These are phyloP conservation scores for Neonectria sp. DNA, from an alignment of 2,329 filamentous ascomycete genomes.

Conservation along the genomic window DNA sequence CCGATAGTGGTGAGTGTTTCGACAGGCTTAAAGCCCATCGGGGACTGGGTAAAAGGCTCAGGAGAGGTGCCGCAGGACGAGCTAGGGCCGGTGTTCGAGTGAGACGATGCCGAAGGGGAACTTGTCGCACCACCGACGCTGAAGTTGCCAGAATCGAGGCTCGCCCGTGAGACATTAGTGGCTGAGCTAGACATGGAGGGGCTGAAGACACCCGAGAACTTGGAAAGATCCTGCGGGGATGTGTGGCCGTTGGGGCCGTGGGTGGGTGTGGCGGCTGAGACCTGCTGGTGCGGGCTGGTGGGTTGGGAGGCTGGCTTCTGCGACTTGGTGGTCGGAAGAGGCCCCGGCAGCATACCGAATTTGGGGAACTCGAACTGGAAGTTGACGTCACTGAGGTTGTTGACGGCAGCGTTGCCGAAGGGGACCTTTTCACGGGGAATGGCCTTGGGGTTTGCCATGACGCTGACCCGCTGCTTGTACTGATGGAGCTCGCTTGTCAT, in stretches of 20 bases:
- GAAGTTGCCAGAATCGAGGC: constrained; percentile 66
- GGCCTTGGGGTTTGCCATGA: constrained; percentile 60
- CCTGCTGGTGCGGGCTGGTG: constrained; percentile 50
- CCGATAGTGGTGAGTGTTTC: constrained; percentile 77
- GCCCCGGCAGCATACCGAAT: constrained; percentile 81
- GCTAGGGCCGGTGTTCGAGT: constrained; percentile 71
- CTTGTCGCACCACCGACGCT: constrained; percentile 69
- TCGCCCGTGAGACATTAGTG: constrained; percentile 64
- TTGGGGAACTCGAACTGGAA: constrained; percentile 98
- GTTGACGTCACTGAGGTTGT: constrained; percentile 79
- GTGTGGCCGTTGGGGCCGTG: constrained; percentile 49
- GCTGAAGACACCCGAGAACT: constrained; percentile 72
- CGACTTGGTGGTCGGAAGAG: constrained; percentile 51
- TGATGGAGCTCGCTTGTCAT: constrained; percentile 88
- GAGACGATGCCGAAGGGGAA: constrained; percentile 75
- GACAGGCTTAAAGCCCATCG: constrained; percentile 73
- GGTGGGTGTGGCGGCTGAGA: constrained; percentile 43
- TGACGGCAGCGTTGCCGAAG: constrained; percentile 65
- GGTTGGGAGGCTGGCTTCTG: constrained; percentile 50
- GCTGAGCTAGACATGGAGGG: constrained; percentile 65
- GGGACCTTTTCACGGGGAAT: constrained; percentile 57
- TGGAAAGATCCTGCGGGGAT: constrained; percentile 64
- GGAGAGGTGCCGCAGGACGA: constrained; percentile 85
- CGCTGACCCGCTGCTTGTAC: constrained; percentile 88
- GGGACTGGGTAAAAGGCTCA: constrained; percentile 82